phyloP scores from a whole-genome alignment of 2,329 filamentous ascomycete genomes.

The Reticulascus tulasneorum region DNA sequence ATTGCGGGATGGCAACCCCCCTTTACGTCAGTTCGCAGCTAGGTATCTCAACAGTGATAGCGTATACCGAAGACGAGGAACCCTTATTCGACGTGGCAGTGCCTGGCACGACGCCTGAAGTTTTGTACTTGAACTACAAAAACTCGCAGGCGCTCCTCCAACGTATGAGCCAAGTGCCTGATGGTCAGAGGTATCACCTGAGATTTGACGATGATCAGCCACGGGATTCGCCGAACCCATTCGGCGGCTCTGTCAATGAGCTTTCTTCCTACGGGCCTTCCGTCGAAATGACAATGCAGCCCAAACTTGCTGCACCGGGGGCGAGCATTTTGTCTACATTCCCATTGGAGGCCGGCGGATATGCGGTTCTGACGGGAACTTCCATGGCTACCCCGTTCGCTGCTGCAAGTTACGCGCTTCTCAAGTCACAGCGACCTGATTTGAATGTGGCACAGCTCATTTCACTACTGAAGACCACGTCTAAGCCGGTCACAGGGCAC shows the following conservation, averaged over 20 bases:
- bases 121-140: neutral
- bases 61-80: no score
- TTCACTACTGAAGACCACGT: constrained; percentile 23
- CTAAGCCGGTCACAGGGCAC: constrained; percentile 20
- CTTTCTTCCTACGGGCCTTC: no score
- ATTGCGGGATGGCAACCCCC: no score
- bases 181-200: no score
- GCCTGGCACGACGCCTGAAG: constrained; percentile 2
- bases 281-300: no score
- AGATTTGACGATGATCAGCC: constrained; percentile 9
- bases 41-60: no score
- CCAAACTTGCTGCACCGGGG: constrained; percentile 38
- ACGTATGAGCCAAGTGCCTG: no score
- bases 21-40: no score
- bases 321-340: constrained; percentile 37
- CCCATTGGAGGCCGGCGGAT: no score
- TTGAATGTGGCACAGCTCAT: constrained; percentile 22
- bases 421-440: constrained; percentile 5
- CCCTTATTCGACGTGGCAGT: constrained; percentile 9
- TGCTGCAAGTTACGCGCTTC: constrained; percentile 6
- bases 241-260: constrained; percentile 8
- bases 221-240: no score
- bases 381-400: constrained; percentile 40
- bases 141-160: constrained; percentile 2
- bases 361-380: constrained; percentile 36